Evolutionary conservation across 2,329 filamentous ascomycete species (phyloP).

Genomic region (Aspergillus neoniger): DNA sequence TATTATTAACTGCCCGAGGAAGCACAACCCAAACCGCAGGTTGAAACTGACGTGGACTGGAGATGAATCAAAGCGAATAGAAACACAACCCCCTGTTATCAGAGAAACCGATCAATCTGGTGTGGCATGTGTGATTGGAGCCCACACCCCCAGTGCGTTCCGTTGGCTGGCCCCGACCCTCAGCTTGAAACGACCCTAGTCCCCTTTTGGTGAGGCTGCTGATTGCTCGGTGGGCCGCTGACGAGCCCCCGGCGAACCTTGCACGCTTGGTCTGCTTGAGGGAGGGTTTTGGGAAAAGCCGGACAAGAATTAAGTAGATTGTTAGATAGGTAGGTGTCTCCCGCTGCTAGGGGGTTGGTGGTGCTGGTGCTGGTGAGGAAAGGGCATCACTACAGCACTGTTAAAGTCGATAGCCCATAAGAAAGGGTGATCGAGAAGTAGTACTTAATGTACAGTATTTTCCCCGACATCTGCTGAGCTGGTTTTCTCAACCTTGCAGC

Average conservation of each 20-base stretch:
- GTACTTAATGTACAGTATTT: too few species aligned
- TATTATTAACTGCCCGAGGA: slow-evolving; percentile 2
- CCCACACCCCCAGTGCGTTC: slow-evolving; percentile 11
- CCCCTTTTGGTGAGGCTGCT: slow-evolving; percentile 10
- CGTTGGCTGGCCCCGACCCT: slow-evolving; percentile 17
- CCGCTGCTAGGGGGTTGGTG: too few species aligned
- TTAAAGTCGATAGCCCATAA: too few species aligned
- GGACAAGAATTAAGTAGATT: not conserved
- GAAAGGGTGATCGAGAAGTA: too few species aligned
- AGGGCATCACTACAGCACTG: too few species aligned
- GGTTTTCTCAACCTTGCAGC: not conserved
- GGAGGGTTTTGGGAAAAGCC: not conserved
- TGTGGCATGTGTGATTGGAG: slow-evolving; percentile 7
- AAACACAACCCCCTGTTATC: slow-evolving; percentile 20
- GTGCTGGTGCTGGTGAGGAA: too few species aligned
- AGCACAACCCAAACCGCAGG: slow-evolving; percentile 5
- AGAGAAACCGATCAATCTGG: slow-evolving; percentile 12
- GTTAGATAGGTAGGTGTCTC: not conserved
- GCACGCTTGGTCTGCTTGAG: not conserved
- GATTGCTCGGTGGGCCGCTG: slow-evolving; percentile 17
- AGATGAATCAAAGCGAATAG: slow-evolving; percentile 12
- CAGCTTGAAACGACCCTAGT: slow-evolving; percentile 23
- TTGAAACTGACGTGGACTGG: slow-evolving; percentile 21
- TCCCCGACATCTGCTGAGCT: not conserved
- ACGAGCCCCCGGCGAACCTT: slow-evolving; percentile 17